phyloP scores from a whole-genome alignment of 345 rosid genomes.

The Sisymbrium irio region DNA sequence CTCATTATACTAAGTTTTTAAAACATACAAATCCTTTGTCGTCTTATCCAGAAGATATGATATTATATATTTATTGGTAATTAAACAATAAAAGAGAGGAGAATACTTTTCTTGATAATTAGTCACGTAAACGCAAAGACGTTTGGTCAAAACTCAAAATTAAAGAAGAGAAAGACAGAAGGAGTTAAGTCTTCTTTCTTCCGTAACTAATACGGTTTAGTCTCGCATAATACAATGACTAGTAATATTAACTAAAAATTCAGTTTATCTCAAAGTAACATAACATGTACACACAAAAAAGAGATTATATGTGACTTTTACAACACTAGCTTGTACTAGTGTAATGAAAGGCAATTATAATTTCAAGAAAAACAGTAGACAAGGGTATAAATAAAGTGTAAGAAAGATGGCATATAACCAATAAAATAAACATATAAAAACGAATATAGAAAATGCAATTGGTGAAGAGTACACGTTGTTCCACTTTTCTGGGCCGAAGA shows the following conservation, averaged over 20 bases:
- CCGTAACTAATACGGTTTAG: no score
- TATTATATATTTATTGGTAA: not conserved
- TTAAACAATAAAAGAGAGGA: not conserved
- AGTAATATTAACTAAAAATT: not conserved
- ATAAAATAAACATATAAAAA: constrained; percentile 6
- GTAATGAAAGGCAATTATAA: not conserved
- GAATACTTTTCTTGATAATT: not conserved
- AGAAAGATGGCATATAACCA: not conserved
- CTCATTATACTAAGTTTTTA: not conserved
- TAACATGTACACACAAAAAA: not conserved
- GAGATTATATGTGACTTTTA: not conserved
- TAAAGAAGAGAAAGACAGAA: no score
- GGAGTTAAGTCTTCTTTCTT: no score
- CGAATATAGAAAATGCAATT: constrained; percentile 27
- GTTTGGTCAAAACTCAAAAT: not conserved
- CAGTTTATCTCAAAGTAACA: not conserved
- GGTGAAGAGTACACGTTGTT: constrained; percentile 34
- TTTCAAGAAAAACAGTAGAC: not conserved
- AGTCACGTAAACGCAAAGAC: not conserved
- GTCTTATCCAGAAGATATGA: not conserved
- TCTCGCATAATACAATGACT: not conserved
- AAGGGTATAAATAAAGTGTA: not conserved
- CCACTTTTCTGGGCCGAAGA: constrained; percentile 26
- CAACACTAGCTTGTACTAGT: not conserved
- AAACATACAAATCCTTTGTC: not conserved